A percentile compares a stretch with the other conserved stretches of the same genome.
phyloP scores from a whole-genome alignment of 2,329 filamentous ascomycete species.

The Curvularia verruculosa region DNA sequence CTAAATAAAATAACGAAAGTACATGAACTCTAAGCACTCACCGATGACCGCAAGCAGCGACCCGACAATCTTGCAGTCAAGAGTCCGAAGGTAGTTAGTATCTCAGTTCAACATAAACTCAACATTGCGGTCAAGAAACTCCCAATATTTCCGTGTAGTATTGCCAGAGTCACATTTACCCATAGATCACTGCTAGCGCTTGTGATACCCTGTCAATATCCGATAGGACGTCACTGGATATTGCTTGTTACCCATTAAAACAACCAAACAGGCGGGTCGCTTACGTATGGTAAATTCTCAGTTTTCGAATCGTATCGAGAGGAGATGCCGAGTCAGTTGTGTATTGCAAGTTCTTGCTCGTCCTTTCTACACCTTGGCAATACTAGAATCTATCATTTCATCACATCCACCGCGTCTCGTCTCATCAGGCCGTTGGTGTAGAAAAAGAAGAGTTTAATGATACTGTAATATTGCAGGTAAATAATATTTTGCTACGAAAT shows the following conservation, averaged over 20 bases:
- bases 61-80: neutral
- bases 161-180: neutral
- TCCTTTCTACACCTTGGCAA: neutral
- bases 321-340: neutral
- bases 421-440: neutral
- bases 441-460: neutral
- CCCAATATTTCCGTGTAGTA: neutral
- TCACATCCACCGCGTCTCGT: neutral
- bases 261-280: neutral
- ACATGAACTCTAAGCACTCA: neutral
- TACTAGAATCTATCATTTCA: neutral
- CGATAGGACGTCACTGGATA: neutral
- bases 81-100: neutral
- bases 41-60: neutral
- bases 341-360: neutral
- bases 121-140: neutral
- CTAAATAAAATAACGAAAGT: neutral
- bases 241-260: neutral
- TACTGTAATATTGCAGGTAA: neutral
- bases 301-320: neutral
- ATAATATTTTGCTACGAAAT: neutral
- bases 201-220: neutral
- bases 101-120: neutral
- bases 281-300: neutral
- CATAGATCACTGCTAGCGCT: neutral